Evolutionary conservation across 257 asterid species (phyloP), one percentile per base, ranked within the genome.

Genomic region (Solanum stenotomum): DNA sequence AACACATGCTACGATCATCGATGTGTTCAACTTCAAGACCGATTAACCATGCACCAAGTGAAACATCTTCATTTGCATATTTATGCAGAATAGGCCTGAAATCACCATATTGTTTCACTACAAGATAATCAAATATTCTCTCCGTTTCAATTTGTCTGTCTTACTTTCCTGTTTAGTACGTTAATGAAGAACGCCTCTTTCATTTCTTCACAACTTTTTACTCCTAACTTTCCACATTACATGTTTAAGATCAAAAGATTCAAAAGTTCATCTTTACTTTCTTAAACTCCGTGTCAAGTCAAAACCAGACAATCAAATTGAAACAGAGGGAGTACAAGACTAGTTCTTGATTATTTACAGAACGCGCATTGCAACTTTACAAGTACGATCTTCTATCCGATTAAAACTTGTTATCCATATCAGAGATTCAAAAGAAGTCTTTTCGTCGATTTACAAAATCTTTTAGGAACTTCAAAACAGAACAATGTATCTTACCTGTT

Each of bases 61-160:
- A 90, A 25, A 94, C 95, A 35, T 94, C 96, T 91, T 94, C 96
- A 20, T 94, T 94, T 49, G 95, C 96, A 88, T 88, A 94, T 79
- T 92, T 93, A 89, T 94, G 96, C 52, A 94, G 90, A 89, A 93
- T 92, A 14, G 68, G 89, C 87, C 96, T 94, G 93, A 87, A 89
- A 89, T 44, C 85, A 82, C 35, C 67, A 22, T 20, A 10, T 67
- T 68, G 10, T 1, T 85, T 35, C 20, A 74, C 10, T 20, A 34
- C 23, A n/a, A 4, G 56, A 44, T 44, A 0, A 44, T 44, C 56
- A 44, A 0, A 44, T 44, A 44, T 52, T 52, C 63, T 52, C 63
- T 16, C 63, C 10, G 63, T 52, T 52, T 52, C 63, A 16, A 52
- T 52, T 52, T 5, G 63, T 16, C 4, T 18, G 4, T 52, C 23